These are phyloP conservation scores for Candida vaughaniae DNA, from an alignment of 805 yeast genomes.

Conservation along the genomic window DNA sequence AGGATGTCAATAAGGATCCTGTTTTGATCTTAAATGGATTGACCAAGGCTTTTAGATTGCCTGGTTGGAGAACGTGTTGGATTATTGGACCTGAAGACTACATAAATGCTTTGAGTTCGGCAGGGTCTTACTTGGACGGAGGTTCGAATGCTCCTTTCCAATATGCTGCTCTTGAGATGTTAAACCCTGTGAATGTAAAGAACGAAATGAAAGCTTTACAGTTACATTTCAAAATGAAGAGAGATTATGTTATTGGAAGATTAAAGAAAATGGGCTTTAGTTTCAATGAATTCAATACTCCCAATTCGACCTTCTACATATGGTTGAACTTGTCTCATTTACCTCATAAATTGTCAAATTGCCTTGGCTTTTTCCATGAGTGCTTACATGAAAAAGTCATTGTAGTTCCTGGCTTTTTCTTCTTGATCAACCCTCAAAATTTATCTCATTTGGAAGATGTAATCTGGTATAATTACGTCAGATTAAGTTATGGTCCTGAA, in stretches of 20 bases:
- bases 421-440: slow-evolving; percentile 56
- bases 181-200: slow-evolving; percentile 49
- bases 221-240: slow-evolving; percentile 53
- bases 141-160: slow-evolving; percentile 64
- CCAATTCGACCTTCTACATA: slow-evolving; percentile 58
- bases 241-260: slow-evolving; percentile 53
- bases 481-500: slow-evolving; percentile 63
- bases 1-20: slow-evolving; percentile 58
- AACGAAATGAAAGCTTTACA: slow-evolving; percentile 59
- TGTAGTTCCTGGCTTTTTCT: slow-evolving; percentile 63
- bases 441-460: slow-evolving; percentile 50
- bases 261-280: slow-evolving; percentile 53
- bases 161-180: slow-evolving; percentile 54
- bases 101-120: slow-evolving; percentile 52
- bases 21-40: slow-evolving; percentile 60
- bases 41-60: slow-evolving; percentile 60
- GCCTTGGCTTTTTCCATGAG: slow-evolving; percentile 64
- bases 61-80: slow-evolving; percentile 69
- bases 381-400: slow-evolving; percentile 59
- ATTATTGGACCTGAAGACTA: slow-evolving; percentile 61
- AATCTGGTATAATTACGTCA: slow-evolving; percentile 57
- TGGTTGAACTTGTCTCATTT: slow-evolving; percentile 58
- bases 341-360: slow-evolving; percentile 55
- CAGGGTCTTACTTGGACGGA: slow-evolving; percentile 61
- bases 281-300: slow-evolving; percentile 42